Conservation (phyloP, 768 basidiomycete species). For the Lactarius pseudohatsudake region DNA sequence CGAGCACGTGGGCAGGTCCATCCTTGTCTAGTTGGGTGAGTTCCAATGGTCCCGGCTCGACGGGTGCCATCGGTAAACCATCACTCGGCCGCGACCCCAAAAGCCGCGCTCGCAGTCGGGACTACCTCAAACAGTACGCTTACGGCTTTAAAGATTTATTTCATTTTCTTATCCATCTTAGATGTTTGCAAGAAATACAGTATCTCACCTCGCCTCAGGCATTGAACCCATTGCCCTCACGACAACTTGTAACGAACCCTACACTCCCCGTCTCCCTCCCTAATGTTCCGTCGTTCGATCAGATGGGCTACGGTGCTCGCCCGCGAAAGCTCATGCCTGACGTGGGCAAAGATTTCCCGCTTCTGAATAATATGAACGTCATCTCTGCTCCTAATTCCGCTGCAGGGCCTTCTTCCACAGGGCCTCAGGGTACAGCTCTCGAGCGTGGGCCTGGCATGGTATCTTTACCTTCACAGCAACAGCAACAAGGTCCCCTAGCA, state of each 20-base stretch:
- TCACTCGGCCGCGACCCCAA: conserved; percentile 91
- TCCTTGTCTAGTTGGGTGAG: conserved; percentile 47
- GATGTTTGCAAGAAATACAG: conserved; percentile 96
- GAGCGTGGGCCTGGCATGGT: conserved; percentile 45
- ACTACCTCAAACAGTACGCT: conserved; percentile 94
- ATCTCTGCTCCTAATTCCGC: conserved; percentile 49
- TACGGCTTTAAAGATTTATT: conserved; percentile 90
- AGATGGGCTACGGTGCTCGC: conserved; percentile 72
- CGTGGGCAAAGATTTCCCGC: conserved; percentile 63
- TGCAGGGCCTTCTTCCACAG: conserved; percentile 47
- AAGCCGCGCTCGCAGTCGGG: conserved; percentile 88
- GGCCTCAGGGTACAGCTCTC: conserved; percentile 42
- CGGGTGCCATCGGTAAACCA: conserved; percentile 54
- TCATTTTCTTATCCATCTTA: conserved; percentile 36
- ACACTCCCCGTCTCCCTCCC: conserved; percentile 64
- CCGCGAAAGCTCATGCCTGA: conserved; percentile 82
- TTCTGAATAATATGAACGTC: conserved; percentile 59
- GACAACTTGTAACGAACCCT: conserved; percentile 69
- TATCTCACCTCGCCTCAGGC: conserved; percentile 97
- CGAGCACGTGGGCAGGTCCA: conserved; percentile 52
- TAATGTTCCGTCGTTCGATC: conserved; percentile 72
- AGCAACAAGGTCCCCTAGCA: conserved; percentile 30
- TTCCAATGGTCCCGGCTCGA: conserved; percentile 46
- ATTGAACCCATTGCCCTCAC: conserved; percentile 92
- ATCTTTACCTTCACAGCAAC: conserved; percentile 35